Percentiles rank a stretch among this genome's conserved stretches.
Conservation (phyloP, 352 stramenopile species). For the Thraustotheca clavata region DNA sequence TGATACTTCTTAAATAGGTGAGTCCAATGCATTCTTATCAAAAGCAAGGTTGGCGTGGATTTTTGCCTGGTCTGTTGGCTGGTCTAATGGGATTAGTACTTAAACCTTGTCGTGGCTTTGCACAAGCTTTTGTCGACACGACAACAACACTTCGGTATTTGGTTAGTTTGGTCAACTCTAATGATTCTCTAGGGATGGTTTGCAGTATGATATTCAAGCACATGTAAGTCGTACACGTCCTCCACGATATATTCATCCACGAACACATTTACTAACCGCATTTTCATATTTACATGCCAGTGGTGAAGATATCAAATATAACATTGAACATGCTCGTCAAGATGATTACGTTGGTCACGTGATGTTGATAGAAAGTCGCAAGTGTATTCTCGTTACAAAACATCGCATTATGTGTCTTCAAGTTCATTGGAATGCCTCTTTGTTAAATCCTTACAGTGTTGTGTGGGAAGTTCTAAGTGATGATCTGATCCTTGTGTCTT, state of each 20-base stretch:
- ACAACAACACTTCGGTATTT: conserved; percentile 68
- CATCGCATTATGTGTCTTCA: conserved; percentile 75
- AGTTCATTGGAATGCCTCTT: conserved; percentile 39
- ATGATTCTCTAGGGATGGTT: conserved; percentile 12
- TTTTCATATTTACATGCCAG: conserved; percentile 84
- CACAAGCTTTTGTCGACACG: conserved; percentile 61
- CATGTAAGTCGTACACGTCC: conserved; percentile 65
- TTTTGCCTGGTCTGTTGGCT: conserved; percentile 67
- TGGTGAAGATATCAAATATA: conserved; percentile 80
- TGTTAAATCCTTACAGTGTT: conserved; percentile 51
- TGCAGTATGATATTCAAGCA: conserved; percentile 49
- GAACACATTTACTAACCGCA: conserved; percentile 68
- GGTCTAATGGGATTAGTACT: conserved; percentile 72
- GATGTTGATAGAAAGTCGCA: conserved; percentile 73
- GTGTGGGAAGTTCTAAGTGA: conserved; percentile 58
- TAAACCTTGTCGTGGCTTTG: conserved; percentile 71
- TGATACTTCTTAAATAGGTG: conserved; percentile 3
- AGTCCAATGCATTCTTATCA: conserved; percentile 79
- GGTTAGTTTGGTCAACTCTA: conserved; percentile 58
- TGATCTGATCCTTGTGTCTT: conserved; percentile 15
- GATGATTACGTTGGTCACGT: conserved; percentile 63
- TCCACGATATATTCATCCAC: conserved; percentile 70
- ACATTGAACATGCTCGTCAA: conserved; percentile 62
- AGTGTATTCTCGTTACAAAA: conserved; percentile 75
- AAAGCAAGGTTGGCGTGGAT: conserved; percentile 58